Conservation (phyloP, 140 eudicot genomes). For the Ambrosia hybrid region DNA sequence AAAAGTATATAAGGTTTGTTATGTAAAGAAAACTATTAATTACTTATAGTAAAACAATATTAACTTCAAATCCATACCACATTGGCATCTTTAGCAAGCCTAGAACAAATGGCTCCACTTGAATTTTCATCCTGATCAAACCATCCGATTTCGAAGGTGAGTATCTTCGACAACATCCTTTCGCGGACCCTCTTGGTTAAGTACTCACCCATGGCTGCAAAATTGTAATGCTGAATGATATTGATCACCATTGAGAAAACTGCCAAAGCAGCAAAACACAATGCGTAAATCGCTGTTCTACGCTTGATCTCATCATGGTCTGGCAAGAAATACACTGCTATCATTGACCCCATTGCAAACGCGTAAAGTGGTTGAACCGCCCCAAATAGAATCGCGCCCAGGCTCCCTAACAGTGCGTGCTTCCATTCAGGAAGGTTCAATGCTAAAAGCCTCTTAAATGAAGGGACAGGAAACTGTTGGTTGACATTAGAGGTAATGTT, state of each 20-base stretch:
- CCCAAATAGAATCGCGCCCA: conserved; percentile 47
- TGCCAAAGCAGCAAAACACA: conserved; percentile 45
- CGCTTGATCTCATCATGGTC: conserved; percentile 49
- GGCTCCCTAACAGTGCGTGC: conserved; percentile 42
- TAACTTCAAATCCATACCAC: conserved; percentile 40
- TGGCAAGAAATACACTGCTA: conserved; percentile 51
- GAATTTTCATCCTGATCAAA: too few relatives aligned
- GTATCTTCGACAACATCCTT: too few relatives aligned
- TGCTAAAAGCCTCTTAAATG: conserved; percentile 54
- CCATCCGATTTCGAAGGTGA: too few relatives aligned
- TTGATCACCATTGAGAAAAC: conserved; percentile 40
- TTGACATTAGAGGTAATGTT: not conserved
- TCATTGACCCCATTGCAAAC: conserved; percentile 50
- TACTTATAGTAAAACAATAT: not conserved
- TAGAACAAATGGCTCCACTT: conserved; percentile 41
- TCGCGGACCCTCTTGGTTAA: too few relatives aligned
- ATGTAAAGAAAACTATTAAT: not conserved
- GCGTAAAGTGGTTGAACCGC: conserved; percentile 53
- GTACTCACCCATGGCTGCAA: too few relatives aligned
- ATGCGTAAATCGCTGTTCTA: conserved; percentile 41
- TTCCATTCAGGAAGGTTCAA: conserved; percentile 64
- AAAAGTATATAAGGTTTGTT: not conserved
- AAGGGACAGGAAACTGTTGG: conserved; percentile 43
- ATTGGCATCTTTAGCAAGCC: conserved; percentile 67
- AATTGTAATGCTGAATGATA: conserved; percentile 44